Evolutionary conservation across 2,329 filamentous ascomycete species (phyloP).

Genomic region (Alternaria brassicae): DNA sequence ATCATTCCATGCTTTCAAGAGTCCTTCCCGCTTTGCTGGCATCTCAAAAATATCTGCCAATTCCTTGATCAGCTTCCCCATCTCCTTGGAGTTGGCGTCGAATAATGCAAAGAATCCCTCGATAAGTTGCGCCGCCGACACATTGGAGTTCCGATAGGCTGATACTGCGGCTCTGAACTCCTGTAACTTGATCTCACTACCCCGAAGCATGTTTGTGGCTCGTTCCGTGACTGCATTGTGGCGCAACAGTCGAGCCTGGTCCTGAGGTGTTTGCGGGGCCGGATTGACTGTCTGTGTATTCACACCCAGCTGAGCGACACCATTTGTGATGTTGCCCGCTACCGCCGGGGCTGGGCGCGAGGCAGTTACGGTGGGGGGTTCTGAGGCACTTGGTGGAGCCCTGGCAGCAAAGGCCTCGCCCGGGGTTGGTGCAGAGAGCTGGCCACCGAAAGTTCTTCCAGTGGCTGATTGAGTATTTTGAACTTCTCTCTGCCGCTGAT

Average conservation of each 20-base stretch:
- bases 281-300: constrained; percentile 42
- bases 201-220: constrained; percentile 79
- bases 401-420: constrained; percentile 56
- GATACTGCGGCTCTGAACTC: constrained; percentile 84
- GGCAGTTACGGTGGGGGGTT: constrained; percentile 51
- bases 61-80: constrained; percentile 90
- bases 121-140: constrained; percentile 78
- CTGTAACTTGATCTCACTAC: constrained; percentile 75
- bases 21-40: constrained; percentile 70
- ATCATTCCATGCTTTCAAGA: constrained; percentile 89
- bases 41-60: constrained; percentile 93
- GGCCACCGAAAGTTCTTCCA: constrained; percentile 82
- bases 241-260: constrained; percentile 79
- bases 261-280: constrained; percentile 66
- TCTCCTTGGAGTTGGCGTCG: constrained; percentile 77
- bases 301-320: constrained; percentile 28
- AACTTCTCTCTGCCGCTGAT: constrained; percentile 89
- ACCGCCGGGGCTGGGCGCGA: constrained; percentile 38
- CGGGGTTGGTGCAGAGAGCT: constrained; percentile 67
- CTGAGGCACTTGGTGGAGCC: constrained; percentile 51
- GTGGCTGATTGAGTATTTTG: constrained; percentile 84
- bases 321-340: constrained; percentile 28
- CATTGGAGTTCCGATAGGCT: constrained; percentile 72
- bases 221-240: constrained; percentile 88
- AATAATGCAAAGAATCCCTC: constrained; percentile 89